Evolutionary conservation across 345 rosid genomes (phyloP).

Genomic region (Psidium friedrichsthalianum): DNA sequence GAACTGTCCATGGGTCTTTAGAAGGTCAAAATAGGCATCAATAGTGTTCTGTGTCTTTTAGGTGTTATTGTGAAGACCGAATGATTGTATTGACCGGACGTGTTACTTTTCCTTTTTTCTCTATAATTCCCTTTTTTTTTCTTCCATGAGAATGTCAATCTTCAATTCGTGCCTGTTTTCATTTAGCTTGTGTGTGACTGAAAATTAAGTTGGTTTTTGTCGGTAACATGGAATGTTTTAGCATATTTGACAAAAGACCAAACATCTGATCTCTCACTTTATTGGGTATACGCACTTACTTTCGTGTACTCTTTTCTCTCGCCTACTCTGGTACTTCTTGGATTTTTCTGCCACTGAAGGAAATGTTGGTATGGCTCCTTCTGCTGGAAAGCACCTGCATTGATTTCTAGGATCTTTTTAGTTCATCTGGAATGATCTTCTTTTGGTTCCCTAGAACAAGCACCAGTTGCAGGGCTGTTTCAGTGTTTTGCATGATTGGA

Average conservation of each 20-base stretch:
- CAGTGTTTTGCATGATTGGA: neutral
- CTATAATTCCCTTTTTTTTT: neutral
- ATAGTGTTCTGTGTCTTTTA: neutral
- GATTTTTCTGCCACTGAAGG: neutral
- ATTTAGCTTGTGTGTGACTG: neutral
- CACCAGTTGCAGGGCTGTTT: neutral
- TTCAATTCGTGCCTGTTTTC: neutral
- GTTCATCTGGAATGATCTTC: neutral
- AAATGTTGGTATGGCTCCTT: neutral
- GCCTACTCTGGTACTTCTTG: neutral
- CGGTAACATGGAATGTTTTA: neutral
- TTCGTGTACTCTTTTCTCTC: neutral
- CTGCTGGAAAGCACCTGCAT: neutral
- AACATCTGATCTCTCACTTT: neutral
- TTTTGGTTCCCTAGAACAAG: neutral
- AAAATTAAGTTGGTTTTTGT: neutral
- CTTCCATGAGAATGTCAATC: neutral
- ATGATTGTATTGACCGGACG: neutral
- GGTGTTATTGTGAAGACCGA: neutral
- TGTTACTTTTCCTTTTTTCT: neutral
- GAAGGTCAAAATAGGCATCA: neutral
- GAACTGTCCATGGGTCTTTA: neutral
- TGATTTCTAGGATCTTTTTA: neutral
- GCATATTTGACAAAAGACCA: neutral
- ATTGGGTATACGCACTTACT: neutral